Percentiles rank a stretch among this genome's conserved stretches.
phyloP scores from a whole-genome alignment of 352 stramenopile genomes.

The Pythium phragmitis region DNA sequence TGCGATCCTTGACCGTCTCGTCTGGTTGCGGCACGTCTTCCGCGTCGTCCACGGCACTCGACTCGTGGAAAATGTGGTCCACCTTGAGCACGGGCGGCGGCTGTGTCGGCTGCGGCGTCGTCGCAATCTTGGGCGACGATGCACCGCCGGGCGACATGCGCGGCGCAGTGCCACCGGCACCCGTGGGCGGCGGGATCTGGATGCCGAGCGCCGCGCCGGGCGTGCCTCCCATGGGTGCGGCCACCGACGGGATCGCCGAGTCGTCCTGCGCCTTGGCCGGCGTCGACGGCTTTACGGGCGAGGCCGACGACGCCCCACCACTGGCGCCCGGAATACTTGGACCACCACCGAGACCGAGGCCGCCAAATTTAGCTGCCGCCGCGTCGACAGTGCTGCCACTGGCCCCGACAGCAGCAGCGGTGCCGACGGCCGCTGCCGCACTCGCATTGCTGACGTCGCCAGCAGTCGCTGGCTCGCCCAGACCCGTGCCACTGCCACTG shows the following conservation, averaged over 20 bases:
- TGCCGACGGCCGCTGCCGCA: neutral
- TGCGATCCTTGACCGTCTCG: slow-evolving; percentile 92
- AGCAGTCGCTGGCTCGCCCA: neutral
- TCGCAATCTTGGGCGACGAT: slow-evolving; percentile 43
- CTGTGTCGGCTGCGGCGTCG: slow-evolving; percentile 40
- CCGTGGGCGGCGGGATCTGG: slow-evolving; percentile 20
- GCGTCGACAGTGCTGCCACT: slow-evolving; percentile 11
- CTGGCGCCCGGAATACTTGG: slow-evolving; percentile 24
- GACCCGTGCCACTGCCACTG: neutral
- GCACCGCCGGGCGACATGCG: slow-evolving; percentile 27
- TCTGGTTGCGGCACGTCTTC: slow-evolving; percentile 72
- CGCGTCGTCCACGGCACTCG: slow-evolving; percentile 57
- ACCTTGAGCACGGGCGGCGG: slow-evolving; percentile 63
- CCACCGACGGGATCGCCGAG: neutral
- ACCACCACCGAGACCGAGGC: slow-evolving; percentile 13
- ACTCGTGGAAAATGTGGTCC: slow-evolving; percentile 84
- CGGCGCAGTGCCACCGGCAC: slow-evolving; percentile 6
- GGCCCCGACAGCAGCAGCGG: neutral
- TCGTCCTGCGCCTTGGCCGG: slow-evolving; percentile 14
- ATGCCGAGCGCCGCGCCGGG: slow-evolving; percentile 19
- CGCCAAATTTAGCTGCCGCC: slow-evolving; percentile 23
- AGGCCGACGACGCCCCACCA: slow-evolving; percentile 14
- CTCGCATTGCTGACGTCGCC: no score
- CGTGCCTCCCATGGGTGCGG: slow-evolving; percentile 1
- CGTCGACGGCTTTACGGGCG: slow-evolving; percentile 19